Base-by-base conservation (phyloP, 768 basidiomycete genomes). In the Amylocystis lapponica region DNA sequence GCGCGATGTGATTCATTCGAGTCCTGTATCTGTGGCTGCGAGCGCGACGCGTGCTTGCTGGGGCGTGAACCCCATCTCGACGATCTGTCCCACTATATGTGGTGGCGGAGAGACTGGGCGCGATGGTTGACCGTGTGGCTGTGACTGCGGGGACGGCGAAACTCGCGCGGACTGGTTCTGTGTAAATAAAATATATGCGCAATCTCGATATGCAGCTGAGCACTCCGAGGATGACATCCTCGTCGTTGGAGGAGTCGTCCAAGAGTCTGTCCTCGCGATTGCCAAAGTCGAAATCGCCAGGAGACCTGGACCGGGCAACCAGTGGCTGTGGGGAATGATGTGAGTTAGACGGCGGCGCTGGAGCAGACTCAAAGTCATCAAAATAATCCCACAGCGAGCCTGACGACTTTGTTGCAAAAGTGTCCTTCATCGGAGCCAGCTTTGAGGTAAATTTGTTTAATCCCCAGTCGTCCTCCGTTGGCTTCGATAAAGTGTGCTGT, bases 51-150 rank as follows among this genome's bases (percentile, higher is more conserved):
- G 78, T 2, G 94, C 86, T 55, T 89, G 81, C 14, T 75, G 62
- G 19, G 85, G 71, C 0, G 88, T 78, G 66, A 96, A 97, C 4
- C 94, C 95, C 92, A 97, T 96, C 64, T 94, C 91, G 23, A 96
- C 86, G 23, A 97, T 76, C 59, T 91, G 86, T 0, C 95, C 93
- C 1, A 92, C 65, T 41, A 97, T 71, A 56, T 97, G 95, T 0
- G 94, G 95, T 1, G 94, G 95, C 2, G 84, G 84, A 1, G 83
- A 83, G 0, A 59, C 44, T 1, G 65, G 46, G 17, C 63, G 61
- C 2, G 52, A 47, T 4, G 44, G 54, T 17, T 45, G 47, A 0
- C 39, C 46, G 8, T 44, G 41, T 4, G 35, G 37, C 5, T 43
- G 39, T 2, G 50, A 45, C 17, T 49, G 54, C 5, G 55, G 50